Conservation (phyloP, 2,329 filamentous ascomycete species). For the Microsporum audouinii region DNA sequence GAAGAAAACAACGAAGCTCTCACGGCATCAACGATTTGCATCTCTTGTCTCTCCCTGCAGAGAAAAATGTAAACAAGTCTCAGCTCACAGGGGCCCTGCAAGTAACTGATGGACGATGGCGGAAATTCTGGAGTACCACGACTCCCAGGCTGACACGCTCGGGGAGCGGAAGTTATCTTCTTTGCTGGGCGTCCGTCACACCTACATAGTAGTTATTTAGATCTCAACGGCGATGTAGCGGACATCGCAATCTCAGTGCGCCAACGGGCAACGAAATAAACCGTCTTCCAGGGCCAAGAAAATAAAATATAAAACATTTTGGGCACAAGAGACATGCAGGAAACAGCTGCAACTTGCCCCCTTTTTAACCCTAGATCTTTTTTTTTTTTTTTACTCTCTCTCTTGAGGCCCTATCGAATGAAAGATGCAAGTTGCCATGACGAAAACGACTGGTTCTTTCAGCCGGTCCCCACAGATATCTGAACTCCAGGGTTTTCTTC, state of each 20-base stretch:
- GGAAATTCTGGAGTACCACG: no score
- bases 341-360: background rate
- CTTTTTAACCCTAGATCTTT: background rate
- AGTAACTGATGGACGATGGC: no score
- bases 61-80: no score
- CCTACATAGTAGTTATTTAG: background rate
- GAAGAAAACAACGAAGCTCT: background rate
- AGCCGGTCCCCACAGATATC: background rate
- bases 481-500: background rate
- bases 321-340: constrained; percentile 1
- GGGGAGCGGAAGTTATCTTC: background rate
- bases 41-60: background rate
- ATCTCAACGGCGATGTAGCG: background rate
- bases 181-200: background rate
- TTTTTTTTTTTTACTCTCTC: background rate
- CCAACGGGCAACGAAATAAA: constrained; percentile 2
- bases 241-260: constrained; percentile 3
- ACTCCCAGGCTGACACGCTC: background rate
- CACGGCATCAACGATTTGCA: background rate
- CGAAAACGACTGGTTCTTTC: constrained; percentile 2
- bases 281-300: background rate
- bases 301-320: background rate
- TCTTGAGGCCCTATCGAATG: background rate
- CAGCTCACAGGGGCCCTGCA: no score
- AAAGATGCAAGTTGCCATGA: background rate